Base-by-base conservation (phyloP, 345 rosid genomes). In the Salix suchowensis region DNA sequence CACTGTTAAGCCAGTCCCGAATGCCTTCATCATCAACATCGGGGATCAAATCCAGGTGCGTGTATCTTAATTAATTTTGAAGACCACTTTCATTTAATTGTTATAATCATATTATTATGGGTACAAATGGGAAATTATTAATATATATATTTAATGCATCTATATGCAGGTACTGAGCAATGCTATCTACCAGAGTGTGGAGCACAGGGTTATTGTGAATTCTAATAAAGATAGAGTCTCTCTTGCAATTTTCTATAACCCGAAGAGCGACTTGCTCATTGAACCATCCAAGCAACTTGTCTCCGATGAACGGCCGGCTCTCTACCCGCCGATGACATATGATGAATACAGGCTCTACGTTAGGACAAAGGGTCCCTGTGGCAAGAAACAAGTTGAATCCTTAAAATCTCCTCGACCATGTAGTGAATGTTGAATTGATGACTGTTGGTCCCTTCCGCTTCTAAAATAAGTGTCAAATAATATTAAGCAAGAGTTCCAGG, bases 11-110 rank as follows among this genome's bases (percentile, higher is more conserved):
- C 84, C 81, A 0, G 39, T 21, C 36, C 79, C 81, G 7, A 55
- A 77, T 26, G 81, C 84, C 46, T 77, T 82, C 60, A 78, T 82
- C 34, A 4, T 82, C 73, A 82, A 82, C 71, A 65, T 82, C 9
- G 84, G 84, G 37, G 84, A 82, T 34, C 84, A 82, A 65, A 74
- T 82, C 61, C 80, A 81, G 84, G 83, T 80, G 8, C 2, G 39
- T 26, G 4, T 40, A 13, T 30, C 4, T 7, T 23, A 11, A 30
- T 30, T 30, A 30, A n/a, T 55, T 7, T 55, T 67, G 14, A 4
- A 21, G 2, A 36, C 0, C 19, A 19, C 37, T 44, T 34, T n/a
- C 39, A 6, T 12, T 52, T 14, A 4, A 19, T 2, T 44, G 3
- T 6, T 4, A 39, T 36, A 8, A 36, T 21, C n/a, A 18, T 37